A percentile compares a stretch with the other conserved stretches of the same genome.
phyloP scores from a whole-genome alignment of 805 yeast species.

The Ogataea chonburiensis region DNA sequence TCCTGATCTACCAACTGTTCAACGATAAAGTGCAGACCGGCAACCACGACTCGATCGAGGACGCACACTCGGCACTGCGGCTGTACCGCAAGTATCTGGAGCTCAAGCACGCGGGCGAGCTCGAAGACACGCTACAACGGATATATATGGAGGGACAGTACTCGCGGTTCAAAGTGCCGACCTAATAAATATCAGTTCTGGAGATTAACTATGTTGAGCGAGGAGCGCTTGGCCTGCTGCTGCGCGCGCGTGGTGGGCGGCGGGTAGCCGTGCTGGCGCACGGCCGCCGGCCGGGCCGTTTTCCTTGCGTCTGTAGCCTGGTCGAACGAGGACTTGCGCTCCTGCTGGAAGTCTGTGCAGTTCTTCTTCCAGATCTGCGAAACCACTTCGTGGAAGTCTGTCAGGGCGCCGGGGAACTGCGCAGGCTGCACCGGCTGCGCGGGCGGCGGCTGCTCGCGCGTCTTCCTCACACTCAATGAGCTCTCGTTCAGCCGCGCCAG shows the following conservation, averaged over 20 bases:
- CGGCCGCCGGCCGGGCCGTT: constrained; percentile 11
- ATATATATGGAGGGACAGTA: constrained; percentile 71
- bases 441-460: constrained; percentile 5
- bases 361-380: constrained; percentile 20
- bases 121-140: constrained; percentile 60
- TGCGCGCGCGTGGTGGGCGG: constrained; percentile 35
- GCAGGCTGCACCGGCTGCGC: constrained; percentile 2
- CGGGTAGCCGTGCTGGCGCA: constrained; percentile 9
- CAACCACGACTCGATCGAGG: constrained; percentile 96
- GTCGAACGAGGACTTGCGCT: constrained; percentile 5
- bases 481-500: constrained; percentile 46
- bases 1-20: constrained; percentile 77
- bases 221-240: constrained; percentile 21
- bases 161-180: constrained; percentile 52
- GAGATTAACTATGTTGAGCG: constrained; percentile 24
- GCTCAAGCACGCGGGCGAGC: constrained; percentile 53
- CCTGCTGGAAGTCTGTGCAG: constrained; percentile 15
- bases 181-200: constrained; percentile 16
- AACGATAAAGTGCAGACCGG: constrained; percentile 81
- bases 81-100: constrained; percentile 72
- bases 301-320: constrained; percentile 10
- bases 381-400: constrained; percentile 15
- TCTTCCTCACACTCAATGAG: constrained; percentile 13
- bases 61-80: constrained; percentile 81
- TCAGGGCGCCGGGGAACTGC: constrained; percentile 13